These are phyloP conservation scores for Suillus paluster DNA, from an alignment of 768 basidiomycete genomes.

Conservation along the genomic window DNA sequence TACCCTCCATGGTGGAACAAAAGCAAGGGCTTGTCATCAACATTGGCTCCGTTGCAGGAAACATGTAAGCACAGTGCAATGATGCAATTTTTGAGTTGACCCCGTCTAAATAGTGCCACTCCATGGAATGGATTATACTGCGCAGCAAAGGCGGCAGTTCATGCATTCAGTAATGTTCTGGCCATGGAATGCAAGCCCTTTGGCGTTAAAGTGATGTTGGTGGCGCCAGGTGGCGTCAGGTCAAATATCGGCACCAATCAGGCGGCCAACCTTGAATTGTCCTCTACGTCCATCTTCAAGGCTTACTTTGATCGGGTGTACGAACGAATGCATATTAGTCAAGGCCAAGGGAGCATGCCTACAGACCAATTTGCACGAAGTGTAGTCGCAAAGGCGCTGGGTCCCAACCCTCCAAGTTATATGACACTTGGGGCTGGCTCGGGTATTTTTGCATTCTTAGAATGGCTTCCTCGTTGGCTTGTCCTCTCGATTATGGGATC, in stretches of 20 bases:
- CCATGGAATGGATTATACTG: constrained; percentile 71
- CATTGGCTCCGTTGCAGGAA: constrained; percentile 69
- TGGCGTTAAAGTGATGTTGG: constrained; percentile 69
- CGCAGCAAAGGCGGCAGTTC: constrained; percentile 61
- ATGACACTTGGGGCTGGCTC: constrained; percentile 52
- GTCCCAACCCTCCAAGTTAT: constrained; percentile 52
- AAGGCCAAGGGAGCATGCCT: constrained; percentile 51
- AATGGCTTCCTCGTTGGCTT: constrained; percentile 30
- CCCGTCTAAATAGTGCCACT: constrained; percentile 50
- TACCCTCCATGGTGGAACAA: too few species aligned
- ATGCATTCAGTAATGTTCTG: constrained; percentile 63
- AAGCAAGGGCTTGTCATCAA: constrained; percentile 57
- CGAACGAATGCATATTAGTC: constrained; percentile 58
- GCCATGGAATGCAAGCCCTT: constrained; percentile 77
- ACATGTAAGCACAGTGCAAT: constrained; percentile 47
- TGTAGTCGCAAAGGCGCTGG: constrained; percentile 55
- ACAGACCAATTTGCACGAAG: constrained; percentile 54
- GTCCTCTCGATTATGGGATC: constrained; percentile 17
- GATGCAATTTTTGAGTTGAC: constrained; percentile 4
- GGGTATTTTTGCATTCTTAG: constrained; percentile 16
- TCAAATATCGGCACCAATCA: constrained; percentile 48
- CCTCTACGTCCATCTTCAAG: constrained; percentile 58
- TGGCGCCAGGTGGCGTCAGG: constrained; percentile 58
- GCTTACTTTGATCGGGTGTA: constrained; percentile 56
- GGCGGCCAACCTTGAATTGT: constrained; percentile 44